These are phyloP conservation scores for Cyberlindnera xylosilytica DNA, from an alignment of 805 yeast genomes.

Conservation along the genomic window DNA sequence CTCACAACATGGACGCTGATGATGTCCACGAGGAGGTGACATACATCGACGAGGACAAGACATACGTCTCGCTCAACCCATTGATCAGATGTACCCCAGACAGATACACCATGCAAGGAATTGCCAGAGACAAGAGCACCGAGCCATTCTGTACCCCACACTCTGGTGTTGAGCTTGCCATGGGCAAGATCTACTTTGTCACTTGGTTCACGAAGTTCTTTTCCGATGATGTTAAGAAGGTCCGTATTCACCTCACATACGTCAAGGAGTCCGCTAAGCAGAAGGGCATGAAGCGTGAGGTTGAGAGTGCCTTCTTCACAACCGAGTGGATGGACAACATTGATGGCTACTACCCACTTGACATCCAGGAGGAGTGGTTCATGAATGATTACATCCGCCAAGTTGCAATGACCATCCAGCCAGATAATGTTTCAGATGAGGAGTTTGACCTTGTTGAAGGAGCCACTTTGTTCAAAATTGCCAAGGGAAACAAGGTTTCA, in stretches of 20 bases:
- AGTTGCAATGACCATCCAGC: conserved; percentile 70
- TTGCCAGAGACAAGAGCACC: conserved; percentile 49
- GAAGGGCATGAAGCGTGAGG: conserved; percentile 52
- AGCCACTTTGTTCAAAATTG: conserved; percentile 47
- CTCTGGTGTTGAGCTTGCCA: conserved; percentile 53
- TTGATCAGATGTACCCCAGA: conserved; percentile 84
- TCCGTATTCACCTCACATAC: conserved; percentile 63
- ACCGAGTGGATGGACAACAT: conserved; percentile 68
- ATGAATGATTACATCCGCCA: conserved; percentile 48
- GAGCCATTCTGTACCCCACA: conserved; percentile 87
- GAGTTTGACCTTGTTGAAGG: conserved; percentile 55
- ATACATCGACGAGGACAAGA: conserved; percentile 64
- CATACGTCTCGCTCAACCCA: conserved; percentile 71
- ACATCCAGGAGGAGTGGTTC: conserved; percentile 63
- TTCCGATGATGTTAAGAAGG: conserved; percentile 50
- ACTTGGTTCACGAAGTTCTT: conserved; percentile 80
- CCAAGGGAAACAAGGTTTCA: conserved; percentile 39
- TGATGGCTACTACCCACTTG: conserved; percentile 64
- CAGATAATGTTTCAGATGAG: conserved; percentile 60
- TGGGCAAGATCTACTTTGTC: conserved; percentile 66
- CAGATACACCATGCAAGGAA: conserved; percentile 60
- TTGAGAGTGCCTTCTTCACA: conserved; percentile 51
- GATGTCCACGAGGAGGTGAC: conserved; percentile 55
- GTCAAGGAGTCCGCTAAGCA: conserved; percentile 53
- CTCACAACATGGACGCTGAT: conserved; percentile 67